phyloP scores from a whole-genome alignment of 495 filamentous ascomycete genomes.

The Penicillium taxi region DNA sequence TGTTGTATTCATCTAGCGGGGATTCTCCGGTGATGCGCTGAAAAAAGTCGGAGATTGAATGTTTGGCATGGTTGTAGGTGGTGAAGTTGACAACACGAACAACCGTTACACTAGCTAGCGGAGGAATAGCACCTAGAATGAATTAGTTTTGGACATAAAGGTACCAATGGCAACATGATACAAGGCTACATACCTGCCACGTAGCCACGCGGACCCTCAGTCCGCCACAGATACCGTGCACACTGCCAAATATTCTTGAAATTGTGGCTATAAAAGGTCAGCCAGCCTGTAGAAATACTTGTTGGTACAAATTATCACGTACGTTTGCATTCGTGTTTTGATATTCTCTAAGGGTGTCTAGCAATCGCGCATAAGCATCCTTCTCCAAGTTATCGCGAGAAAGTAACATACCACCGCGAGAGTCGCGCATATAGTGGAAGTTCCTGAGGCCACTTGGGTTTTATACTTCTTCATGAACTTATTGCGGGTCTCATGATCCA shows the following conservation, averaged over 20 bases:
- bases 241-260: constrained; percentile 37
- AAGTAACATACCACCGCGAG: constrained; percentile 35
- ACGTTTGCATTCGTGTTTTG: constrained; percentile 48
- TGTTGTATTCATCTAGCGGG: constrained; percentile 64
- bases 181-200: constrained; percentile 32
- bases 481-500: constrained; percentile 35
- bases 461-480: constrained; percentile 38
- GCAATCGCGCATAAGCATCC: background rate
- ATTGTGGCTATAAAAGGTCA: constrained; percentile 25
- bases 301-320: constrained; percentile 5
- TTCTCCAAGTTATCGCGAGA: background rate
- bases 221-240: constrained; percentile 37
- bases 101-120: constrained; percentile 77
- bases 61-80: constrained; percentile 80
- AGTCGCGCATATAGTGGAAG: constrained; percentile 38
- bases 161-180: background rate
- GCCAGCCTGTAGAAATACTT: background rate
- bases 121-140: constrained; percentile 60
- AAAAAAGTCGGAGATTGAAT: constrained; percentile 51
- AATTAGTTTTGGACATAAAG: background rate
- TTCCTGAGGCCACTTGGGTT: constrained; percentile 39
- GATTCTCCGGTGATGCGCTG: constrained; percentile 53
- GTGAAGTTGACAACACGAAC: constrained; percentile 91
- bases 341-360: constrained; percentile 44
- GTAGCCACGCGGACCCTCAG: constrained; percentile 41